phyloP scores from a whole-genome alignment of 116 monocot species.

The Iris pallida region DNA sequence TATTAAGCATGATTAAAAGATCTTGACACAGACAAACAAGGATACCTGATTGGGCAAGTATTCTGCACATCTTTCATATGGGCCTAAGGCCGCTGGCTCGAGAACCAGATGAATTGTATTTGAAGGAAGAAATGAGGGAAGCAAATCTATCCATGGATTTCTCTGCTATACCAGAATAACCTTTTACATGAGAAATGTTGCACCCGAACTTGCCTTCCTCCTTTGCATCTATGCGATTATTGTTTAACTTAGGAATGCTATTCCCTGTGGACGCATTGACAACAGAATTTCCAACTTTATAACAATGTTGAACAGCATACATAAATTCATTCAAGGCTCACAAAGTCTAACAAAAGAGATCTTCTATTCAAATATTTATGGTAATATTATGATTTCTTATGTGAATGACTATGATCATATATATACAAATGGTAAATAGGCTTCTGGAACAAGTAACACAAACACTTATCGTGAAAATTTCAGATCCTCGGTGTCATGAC shows the following conservation, averaged over 20 bases:
- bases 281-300: not conserved
- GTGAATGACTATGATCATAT: not conserved
- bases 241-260: not conserved
- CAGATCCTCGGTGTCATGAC: too few species aligned
- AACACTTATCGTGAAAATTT: too few species aligned
- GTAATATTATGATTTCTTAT: not conserved
- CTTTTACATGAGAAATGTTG: slow-evolving; percentile 72
- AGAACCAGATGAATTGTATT: slow-evolving; percentile 68
- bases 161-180: slow-evolving; percentile 77
- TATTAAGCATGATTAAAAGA: not conserved
- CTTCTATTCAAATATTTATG: not conserved
- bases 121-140: slow-evolving; percentile 65
- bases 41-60: slow-evolving; percentile 37
- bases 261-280: slow-evolving; percentile 1
- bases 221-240: slow-evolving; percentile 5
- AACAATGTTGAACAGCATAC: not conserved
- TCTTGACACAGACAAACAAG: not conserved
- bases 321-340: not conserved
- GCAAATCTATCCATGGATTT: slow-evolving; percentile 89
- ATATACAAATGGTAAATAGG: not conserved
- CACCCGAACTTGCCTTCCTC: slow-evolving; percentile 52
- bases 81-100: slow-evolving; percentile 89
- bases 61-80: slow-evolving; percentile 75
- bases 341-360: not conserved
- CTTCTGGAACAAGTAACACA: too few species aligned